Percentiles rank a stretch among this genome's conserved stretches.
Conservation (phyloP, 805 yeast species). For the Candida vartiovaarae region DNA sequence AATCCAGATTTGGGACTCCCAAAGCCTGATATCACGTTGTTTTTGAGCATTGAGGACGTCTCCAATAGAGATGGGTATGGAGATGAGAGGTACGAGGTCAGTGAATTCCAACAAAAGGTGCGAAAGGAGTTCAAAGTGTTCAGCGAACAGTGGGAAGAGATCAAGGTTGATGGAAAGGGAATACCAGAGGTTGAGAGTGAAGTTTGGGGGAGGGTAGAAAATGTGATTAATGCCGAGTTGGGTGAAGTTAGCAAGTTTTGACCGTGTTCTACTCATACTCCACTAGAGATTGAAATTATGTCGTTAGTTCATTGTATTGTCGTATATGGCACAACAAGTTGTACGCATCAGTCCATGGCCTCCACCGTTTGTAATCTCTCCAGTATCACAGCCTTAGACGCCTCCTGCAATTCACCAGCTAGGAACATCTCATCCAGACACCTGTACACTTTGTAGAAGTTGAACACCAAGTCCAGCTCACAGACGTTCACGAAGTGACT, state of each 20-base stretch:
- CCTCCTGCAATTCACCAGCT: conserved; percentile 89
- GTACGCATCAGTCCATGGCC: conserved; percentile 37
- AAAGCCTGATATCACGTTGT: conserved; percentile 76
- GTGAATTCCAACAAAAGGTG: conserved; percentile 69
- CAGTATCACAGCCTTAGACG: conserved; percentile 62
- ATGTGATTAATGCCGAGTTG: conserved; percentile 2
- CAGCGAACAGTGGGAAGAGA: conserved; percentile 32
- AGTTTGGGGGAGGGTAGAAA: conserved; percentile 33
- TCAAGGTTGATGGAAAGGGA: conserved; percentile 53
- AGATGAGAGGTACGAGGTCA: conserved; percentile 82
- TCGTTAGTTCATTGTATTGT: background rate
- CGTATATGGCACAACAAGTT: background rate
- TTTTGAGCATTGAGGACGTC: conserved; percentile 52
- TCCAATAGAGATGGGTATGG: conserved; percentile 75
- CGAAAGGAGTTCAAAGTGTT: conserved; percentile 48
- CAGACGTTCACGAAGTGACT: conserved; percentile 85
- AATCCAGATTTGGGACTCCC: conserved; percentile 81
- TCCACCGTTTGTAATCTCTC: conserved; percentile 62
- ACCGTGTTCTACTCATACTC: background rate
- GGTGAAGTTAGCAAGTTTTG: conserved; percentile 6
- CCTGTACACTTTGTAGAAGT: conserved; percentile 76
- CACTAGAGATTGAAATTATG: too few species aligned
- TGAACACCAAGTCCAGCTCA: conserved; percentile 83
- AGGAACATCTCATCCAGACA: conserved; percentile 82
- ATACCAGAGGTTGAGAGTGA: conserved; percentile 47